Evolutionary conservation across 2,329 filamentous ascomycete species (phyloP), one percentile per base, ranked within the genome.

Genomic region (Rhexocercosporidium sp.): DNA sequence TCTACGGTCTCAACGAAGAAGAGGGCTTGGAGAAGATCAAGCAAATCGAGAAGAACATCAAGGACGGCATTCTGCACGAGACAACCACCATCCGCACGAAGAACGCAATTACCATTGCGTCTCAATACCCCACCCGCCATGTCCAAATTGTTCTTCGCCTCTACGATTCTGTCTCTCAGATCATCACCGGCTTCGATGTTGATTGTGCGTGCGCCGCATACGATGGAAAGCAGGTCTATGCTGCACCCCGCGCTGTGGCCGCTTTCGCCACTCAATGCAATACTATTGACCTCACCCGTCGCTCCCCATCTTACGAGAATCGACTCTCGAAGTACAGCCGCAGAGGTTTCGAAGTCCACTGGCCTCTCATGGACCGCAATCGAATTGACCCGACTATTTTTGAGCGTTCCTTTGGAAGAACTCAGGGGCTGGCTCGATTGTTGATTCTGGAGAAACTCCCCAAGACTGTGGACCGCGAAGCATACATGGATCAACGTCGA

Each of bases 221-320:
- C 72, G 88, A 96, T 77, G 93, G 93, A 41, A 85, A 86, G 22
- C 91, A 96, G 74, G 92, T 97, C 20, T 96, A 90, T 75, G 88
- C 88, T 27, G 89, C 90, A 2, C 93, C 93, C 1, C 86, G 93
- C 66, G 93, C 93, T 1, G 78, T 97, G 16, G 88, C 88, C 53
- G 90, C 92, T 11, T 95, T 91, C 78, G 90, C 95, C 75, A 95
- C 92, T 0, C 93, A 97, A 78, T 85, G 88, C 75, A 96, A 97
- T 73, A 90, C 89, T 3, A 84, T 96, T 67, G 93, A 97, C 75
- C 83, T 97, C 41, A 89, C 87, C 3, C 86, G 93, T 22, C 88
- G 93, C 49, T 95, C 92, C 20, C 92, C 93, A 0, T 96, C 92
- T 0, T 97, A 97, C 72, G 93, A 97, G 75, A 96, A 93, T 71